Evolutionary conservation across 2,329 filamentous ascomycete genomes (phyloP).

Genomic region (Aspergillus fumigatiaffinis): DNA sequence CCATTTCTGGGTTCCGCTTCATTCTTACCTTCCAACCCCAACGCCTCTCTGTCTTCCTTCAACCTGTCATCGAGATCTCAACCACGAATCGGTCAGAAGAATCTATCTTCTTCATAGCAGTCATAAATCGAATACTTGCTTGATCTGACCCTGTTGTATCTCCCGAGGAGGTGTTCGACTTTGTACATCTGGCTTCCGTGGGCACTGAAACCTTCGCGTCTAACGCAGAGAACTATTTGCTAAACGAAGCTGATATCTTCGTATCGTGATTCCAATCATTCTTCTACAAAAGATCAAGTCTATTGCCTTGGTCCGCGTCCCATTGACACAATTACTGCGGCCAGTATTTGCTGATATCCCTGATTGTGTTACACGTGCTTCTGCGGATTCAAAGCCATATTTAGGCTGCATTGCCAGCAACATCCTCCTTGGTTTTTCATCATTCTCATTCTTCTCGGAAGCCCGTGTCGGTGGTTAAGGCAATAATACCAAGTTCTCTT

Average conservation of each 20-base stretch:
- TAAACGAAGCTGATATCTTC: not conserved
- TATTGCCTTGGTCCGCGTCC: not conserved
- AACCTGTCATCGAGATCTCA: not conserved
- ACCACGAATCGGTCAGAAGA: not conserved
- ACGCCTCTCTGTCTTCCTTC: not conserved
- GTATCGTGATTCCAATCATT: not conserved
- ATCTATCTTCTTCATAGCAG: not conserved
- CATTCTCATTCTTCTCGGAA: not conserved
- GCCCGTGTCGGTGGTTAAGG: not conserved
- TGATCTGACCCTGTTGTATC: not conserved
- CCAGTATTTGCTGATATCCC: not conserved
- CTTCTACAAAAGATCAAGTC: not conserved
- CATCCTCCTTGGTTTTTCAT: not conserved
- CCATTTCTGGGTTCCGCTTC: not conserved
- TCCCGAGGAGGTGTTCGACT: not conserved
- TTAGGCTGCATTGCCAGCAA: not conserved
- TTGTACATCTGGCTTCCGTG: not conserved
- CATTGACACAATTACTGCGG: not conserved
- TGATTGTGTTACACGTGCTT: not conserved
- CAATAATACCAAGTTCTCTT: not conserved
- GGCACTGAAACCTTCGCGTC: not conserved
- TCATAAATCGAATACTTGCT: not conserved
- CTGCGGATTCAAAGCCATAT: not conserved
- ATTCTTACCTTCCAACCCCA: not conserved
- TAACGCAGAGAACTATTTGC: not conserved